Evolutionary conservation across 2,329 filamentous ascomycete species (phyloP).

Genomic region (Hymenotorrendiella dingleyae): DNA sequence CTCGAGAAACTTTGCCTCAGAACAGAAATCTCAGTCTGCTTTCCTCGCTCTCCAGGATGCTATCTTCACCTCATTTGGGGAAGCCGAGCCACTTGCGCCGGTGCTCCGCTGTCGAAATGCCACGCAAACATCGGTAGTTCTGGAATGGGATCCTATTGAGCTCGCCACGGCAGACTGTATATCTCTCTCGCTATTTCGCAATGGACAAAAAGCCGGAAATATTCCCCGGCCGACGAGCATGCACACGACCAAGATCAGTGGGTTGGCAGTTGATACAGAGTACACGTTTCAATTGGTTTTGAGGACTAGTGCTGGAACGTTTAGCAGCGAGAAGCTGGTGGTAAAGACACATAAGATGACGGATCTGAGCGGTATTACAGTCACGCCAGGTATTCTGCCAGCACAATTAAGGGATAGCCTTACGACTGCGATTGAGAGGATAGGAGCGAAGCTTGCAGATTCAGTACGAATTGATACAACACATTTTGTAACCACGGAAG

Average conservation of each 20-base stretch:
- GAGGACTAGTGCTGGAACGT: conserved; percentile 84
- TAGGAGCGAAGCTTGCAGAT: conserved; percentile 88
- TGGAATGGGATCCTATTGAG: conserved; percentile 95
- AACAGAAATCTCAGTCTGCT: conserved; percentile 64
- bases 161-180: conserved; percentile 88
- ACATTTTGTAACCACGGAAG: conserved; percentile 96
- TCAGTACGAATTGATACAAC: conserved; percentile 93
- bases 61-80: conserved; percentile 83
- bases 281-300: conserved; percentile 93
- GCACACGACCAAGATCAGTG: conserved; percentile 93
- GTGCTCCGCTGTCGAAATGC: conserved; percentile 89
- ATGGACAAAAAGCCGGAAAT: conserved; percentile 92
- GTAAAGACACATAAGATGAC: conserved; percentile 99
- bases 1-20: conserved; percentile 74
- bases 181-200: conserved; percentile 85
- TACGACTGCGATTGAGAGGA: conserved; percentile 69
- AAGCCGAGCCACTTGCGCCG: conserved; percentile 68
- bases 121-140: conserved; percentile 95
- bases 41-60: conserved; percentile 84
- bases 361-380: conserved; percentile 88
- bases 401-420: conserved; percentile 66
- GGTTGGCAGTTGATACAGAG: conserved; percentile 91
- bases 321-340: conserved; percentile 72
- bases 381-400: conserved; percentile 84
- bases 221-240: conserved; percentile 84